Base-by-base conservation (phyloP, 768 basidiomycete species). In the Zangia roseola region DNA sequence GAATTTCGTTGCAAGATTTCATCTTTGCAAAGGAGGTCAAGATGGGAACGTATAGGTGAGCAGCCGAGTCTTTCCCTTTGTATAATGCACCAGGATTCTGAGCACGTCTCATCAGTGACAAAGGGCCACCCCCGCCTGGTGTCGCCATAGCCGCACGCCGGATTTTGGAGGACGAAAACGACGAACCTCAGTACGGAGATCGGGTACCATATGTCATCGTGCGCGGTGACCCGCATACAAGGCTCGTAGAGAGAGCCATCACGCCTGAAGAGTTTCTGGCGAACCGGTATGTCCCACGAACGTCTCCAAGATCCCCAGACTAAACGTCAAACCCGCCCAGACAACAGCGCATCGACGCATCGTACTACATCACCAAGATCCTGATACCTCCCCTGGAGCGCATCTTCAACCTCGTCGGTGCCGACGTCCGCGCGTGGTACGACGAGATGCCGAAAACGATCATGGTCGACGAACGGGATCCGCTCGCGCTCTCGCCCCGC, bases 1-100 rank as follows among this genome's bases (percentile, higher is more conserved):
- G 79, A 55, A 84, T 81, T 2, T 86, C 91, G 3, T 70, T 91
- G n/a, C 88, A 94, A 57, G 94, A 98, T 64, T 97, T 97, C 59
- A 86, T 93, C 30, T 93, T 97, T 56, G 85, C 95, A 0, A 95
- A 95, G 63, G 91, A 94, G 68, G 94, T 98, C 24, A 85, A 73
- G 58, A 78, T 98, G 77, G 97, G 97, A 12, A 90, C 88, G 1
- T 98, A 98, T 63, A 93, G 88, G 94, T 89, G 33, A 62, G 43
- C 10, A 8, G 26, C 6, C 1, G 3, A 3, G 20, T 17, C 20
- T 35, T 25, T 45, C 26, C 12, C 28, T 28, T 10, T 13, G 28
- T 28, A 13, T 28, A 6, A 28, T 28, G 10, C 12, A 28, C 12
- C 28, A 2, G 12, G 28, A 28, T 28, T 28, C 12, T 28, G 28